Percentiles rank a stretch among this genome's conserved stretches.
phyloP scores from a whole-genome alignment of 352 stramenopile genomes.

The Pythium guiyangense region DNA sequence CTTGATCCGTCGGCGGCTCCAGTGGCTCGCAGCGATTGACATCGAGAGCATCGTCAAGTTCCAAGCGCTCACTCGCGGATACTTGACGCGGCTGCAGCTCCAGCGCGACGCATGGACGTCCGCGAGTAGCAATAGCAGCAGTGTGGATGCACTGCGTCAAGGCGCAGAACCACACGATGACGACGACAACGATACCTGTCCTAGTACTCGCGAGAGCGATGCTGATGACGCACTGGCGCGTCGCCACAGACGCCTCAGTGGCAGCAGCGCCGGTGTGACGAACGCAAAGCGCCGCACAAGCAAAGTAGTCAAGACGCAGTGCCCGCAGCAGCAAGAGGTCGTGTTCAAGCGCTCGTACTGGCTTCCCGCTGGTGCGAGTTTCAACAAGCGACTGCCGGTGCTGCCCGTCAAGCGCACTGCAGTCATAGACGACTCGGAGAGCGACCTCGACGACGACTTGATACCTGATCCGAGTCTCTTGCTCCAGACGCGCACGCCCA shows the following conservation, averaged over 20 bases:
- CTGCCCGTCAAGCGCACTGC: conserved; percentile 17
- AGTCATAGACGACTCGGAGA: conserved; percentile 1
- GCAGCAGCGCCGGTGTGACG: not conserved
- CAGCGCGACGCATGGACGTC: not conserved
- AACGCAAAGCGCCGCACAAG: not conserved
- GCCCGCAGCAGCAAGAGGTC: not conserved
- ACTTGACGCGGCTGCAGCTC: conserved; percentile 14
- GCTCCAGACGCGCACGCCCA: conserved; percentile 21
- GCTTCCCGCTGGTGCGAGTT: conserved; percentile 49
- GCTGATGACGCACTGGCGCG: too few relatives aligned
- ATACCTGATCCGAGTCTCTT: not conserved
- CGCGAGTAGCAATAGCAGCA: not conserved
- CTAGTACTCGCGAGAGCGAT: too few relatives aligned
- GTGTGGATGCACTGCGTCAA: not conserved
- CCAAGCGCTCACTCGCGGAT: conserved; percentile 44
- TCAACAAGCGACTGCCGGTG: conserved; percentile 35
- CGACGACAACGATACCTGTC: not conserved
- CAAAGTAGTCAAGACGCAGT: not conserved
- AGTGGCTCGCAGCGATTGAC: conserved; percentile 41
- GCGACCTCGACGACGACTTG: conserved; percentile 2
- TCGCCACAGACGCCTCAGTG: not conserved
- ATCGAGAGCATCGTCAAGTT: conserved; percentile 39
- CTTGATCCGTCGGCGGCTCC: conserved; percentile 48
- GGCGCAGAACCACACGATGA: not conserved
- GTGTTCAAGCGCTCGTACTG: conserved; percentile 65